phyloP scores from a whole-genome alignment of 148 eudicot species.

The Amaranthus hypochondriacus region DNA sequence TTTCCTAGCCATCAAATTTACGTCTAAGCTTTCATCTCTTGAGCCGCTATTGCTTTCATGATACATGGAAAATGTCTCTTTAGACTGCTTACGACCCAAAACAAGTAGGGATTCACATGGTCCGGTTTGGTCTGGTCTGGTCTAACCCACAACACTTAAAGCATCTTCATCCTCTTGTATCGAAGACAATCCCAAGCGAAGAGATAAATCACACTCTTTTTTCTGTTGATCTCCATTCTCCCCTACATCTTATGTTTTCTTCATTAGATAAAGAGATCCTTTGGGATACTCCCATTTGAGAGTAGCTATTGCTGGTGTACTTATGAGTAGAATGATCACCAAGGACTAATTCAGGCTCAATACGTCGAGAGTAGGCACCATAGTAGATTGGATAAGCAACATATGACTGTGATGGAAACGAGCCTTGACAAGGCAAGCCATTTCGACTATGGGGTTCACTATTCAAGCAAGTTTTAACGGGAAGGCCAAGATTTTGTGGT shows the following conservation, averaged over 20 bases:
- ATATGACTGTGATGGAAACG: constrained; percentile 29
- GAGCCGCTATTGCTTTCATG: constrained; percentile 11
- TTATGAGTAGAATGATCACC: constrained; percentile 5
- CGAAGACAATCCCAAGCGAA: constrained; percentile 45
- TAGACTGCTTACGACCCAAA: not conserved
- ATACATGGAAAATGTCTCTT: constrained; percentile 18
- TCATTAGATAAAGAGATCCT: constrained; percentile 11
- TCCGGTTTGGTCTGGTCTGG: no score
- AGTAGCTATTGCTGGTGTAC: not conserved
- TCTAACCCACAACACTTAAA: not conserved
- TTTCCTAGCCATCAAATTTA: constrained; percentile 24
- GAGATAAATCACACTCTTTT: constrained; percentile 51
- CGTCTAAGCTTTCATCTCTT: constrained; percentile 12
- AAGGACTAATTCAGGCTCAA: constrained; percentile 15
- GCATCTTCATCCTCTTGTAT: constrained; percentile 16
- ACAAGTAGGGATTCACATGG: no score
- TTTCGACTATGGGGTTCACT: constrained; percentile 22
- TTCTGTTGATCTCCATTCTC: not conserved
- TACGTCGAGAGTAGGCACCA: constrained; percentile 28
- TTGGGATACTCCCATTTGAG: constrained; percentile 2
- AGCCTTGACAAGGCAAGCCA: constrained; percentile 14
- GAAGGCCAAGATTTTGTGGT: no score
- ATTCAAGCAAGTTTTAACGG: constrained; percentile 7
- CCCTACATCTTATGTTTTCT: not conserved
- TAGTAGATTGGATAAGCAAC: constrained; percentile 49